Evolutionary conservation across 2,329 filamentous ascomycete species (phyloP), one percentile per base, ranked within the genome.

Genomic region (Cordyceps militaris): DNA sequence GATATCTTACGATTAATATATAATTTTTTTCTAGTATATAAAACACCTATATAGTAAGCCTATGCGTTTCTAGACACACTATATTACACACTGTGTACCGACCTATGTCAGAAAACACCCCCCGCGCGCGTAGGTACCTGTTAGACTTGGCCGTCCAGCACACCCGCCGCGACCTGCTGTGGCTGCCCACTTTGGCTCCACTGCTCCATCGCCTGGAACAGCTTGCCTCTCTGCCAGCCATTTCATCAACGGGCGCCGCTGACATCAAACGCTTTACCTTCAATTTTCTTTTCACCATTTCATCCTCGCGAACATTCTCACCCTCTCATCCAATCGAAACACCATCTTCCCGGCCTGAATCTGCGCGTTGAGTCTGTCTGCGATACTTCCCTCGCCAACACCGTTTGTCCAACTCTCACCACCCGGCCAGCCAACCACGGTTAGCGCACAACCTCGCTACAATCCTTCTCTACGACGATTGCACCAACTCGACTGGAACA

Each of bases 1-100:
- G n/a, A n/a, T n/a, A n/a, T n/a, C n/a, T n/a, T n/a, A n/a, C n/a
- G n/a, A n/a, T n/a, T n/a, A n/a, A n/a, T n/a, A n/a, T n/a, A n/a
- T n/a, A n/a, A 34, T 34, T 34, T 10, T 47, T 28, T 11, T 87
- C 82, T 63, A 10, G 2, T 10, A 10, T 10, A 34, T 34, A 34
- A 10, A 34, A 10, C 13, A 4, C 13, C 30, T 34, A 34, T 34
- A 34, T 8, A 34, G 30, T 32, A 32, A 32, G 30, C 30, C 30
- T 34, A 8, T 85, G n/a, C n/a, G n/a, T n/a, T n/a, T n/a, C n/a
- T n/a, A n/a, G n/a, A n/a, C n/a, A n/a, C n/a, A n/a, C n/a, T n/a
- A n/a, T n/a, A n/a, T n/a, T n/a, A n/a, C n/a, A n/a, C n/a, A n/a
- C n/a, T n/a, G n/a, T n/a, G n/a, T n/a, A n/a, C n/a, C n/a, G n/a